Conservation (phyloP, 2,329 filamentous ascomycete genomes). For the Celoporthe dispersa region DNA sequence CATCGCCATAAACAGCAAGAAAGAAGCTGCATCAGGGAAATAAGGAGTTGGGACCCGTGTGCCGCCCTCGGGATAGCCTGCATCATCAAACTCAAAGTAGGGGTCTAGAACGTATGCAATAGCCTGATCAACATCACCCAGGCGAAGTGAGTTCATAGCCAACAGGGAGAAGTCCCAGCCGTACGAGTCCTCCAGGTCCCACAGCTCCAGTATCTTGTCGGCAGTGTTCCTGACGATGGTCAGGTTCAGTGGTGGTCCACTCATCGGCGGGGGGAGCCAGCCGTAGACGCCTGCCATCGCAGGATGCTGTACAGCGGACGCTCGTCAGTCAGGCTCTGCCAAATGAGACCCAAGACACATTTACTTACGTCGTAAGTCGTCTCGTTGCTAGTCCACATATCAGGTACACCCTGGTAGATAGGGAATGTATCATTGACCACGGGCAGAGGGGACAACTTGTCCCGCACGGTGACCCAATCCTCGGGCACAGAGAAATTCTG, state of each 20-base stretch:
- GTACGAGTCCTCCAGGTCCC: conserved; percentile 46
- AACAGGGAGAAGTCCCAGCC: conserved; percentile 52
- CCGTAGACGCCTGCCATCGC: conserved; percentile 49
- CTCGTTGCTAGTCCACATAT: conserved; percentile 46
- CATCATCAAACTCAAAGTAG: conserved; percentile 59
- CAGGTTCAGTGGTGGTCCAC: conserved; percentile 41
- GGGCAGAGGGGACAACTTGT: conserved; percentile 59
- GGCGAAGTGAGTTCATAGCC: conserved; percentile 48
- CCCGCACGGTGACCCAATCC: conserved; percentile 52
- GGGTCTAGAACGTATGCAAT: conserved; percentile 52
- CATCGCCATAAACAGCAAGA: conserved; percentile 59
- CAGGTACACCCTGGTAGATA: conserved; percentile 55
- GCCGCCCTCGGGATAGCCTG: conserved; percentile 58
- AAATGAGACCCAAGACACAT: background rate
- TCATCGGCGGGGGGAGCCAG: conserved; percentile 45
- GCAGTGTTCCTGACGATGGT: conserved; percentile 44
- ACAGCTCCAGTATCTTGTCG: conserved; percentile 43
- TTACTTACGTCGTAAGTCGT: conserved; percentile 42
- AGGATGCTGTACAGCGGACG: conserved; percentile 39
- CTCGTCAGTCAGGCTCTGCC: background rate
- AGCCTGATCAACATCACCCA: conserved; percentile 45
- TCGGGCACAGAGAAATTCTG: conserved; percentile 48
- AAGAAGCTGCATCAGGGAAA: conserved; percentile 54
- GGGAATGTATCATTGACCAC: conserved; percentile 54
- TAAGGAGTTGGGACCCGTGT: conserved; percentile 60